Percentiles rank a stretch among this genome's conserved stretches.
Conservation (phyloP, 805 yeast genomes). For the Ogataea nonfermentans region DNA sequence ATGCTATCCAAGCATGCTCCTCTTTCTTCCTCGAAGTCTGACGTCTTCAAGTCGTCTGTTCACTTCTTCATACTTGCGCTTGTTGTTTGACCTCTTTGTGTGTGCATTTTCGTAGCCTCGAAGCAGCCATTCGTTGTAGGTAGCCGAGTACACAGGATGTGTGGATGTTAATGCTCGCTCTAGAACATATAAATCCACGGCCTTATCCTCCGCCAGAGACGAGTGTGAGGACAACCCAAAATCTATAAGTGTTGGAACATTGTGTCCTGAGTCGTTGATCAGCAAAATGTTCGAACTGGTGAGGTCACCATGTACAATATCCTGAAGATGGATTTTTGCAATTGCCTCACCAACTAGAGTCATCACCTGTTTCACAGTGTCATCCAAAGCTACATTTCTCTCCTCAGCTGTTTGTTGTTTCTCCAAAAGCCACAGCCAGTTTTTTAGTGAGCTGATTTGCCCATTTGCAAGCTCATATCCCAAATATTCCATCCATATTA, state of each 20-base stretch:
- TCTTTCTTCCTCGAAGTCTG: slow-evolving; percentile 87
- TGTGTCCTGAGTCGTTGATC: slow-evolving; percentile 20
- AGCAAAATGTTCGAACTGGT: slow-evolving; percentile 86
- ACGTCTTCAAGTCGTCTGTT: slow-evolving; percentile 74
- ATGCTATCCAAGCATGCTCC: slow-evolving; percentile 81
- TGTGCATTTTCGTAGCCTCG: slow-evolving; percentile 59
- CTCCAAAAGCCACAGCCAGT: slow-evolving; percentile 67
- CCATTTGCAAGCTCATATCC: slow-evolving; percentile 57
- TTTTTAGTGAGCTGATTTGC: slow-evolving; percentile 61
- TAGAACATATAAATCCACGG: slow-evolving; percentile 93
- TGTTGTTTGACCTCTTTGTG: slow-evolving; percentile 33
- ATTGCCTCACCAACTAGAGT: slow-evolving; percentile 61
- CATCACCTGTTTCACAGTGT: slow-evolving; percentile 44
- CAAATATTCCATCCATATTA: slow-evolving; percentile 84
- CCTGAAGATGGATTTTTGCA: slow-evolving; percentile 69
- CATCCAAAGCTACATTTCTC: slow-evolving; percentile 27
- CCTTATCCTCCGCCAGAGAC: slow-evolving; percentile 81
- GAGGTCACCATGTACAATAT: slow-evolving; percentile 89
- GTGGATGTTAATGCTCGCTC: slow-evolving; percentile 92
- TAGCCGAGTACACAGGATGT: slow-evolving; percentile 69
- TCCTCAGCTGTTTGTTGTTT: slow-evolving; percentile 24
- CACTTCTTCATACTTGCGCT: slow-evolving; percentile 49
- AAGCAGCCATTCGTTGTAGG: slow-evolving; percentile 67
- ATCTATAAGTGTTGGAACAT: slow-evolving; percentile 71
- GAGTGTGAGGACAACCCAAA: slow-evolving; percentile 87